Evolutionary conservation across 2,329 filamentous ascomycete genomes (phyloP).

Genomic region (Alternaria sp.): DNA sequence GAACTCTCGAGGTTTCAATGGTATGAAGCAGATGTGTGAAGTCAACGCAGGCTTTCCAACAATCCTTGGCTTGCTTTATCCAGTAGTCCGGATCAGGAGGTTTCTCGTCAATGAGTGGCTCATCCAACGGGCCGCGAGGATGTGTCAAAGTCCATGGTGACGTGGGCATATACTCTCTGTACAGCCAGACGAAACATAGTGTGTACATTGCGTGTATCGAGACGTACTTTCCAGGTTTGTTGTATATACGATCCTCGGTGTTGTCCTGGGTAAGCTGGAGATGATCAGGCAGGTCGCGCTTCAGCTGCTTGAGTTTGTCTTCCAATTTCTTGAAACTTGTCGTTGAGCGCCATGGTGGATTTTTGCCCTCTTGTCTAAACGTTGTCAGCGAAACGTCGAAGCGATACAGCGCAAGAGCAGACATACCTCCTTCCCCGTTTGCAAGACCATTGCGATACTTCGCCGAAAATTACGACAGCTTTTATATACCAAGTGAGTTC

Average conservation of each 20-base stretch:
- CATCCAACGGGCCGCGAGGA: constrained; percentile 67
- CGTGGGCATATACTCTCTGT: constrained; percentile 74
- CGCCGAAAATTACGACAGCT: constrained; percentile 64
- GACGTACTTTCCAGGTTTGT: constrained; percentile 70
- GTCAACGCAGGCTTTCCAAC: constrained; percentile 69
- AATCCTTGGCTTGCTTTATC: constrained; percentile 67
- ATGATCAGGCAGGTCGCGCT: constrained; percentile 62
- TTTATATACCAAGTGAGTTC: constrained; percentile 62
- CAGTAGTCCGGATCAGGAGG: constrained; percentile 60
- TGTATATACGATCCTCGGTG: constrained; percentile 71
- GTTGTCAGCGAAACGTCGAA: constrained; percentile 16
- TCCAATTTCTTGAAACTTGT: constrained; percentile 65
- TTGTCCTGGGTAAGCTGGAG: constrained; percentile 68
- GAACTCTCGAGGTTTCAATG: constrained; percentile 51
- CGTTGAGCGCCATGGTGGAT: constrained; percentile 67
- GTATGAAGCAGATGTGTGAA: constrained; percentile 71
- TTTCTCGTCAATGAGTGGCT: constrained; percentile 45
- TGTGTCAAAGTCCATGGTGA: constrained; percentile 63
- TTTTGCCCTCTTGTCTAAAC: constrained; percentile 50
- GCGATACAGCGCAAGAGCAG: neutral
- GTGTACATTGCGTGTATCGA: constrained; percentile 72
- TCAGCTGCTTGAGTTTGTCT: constrained; percentile 62
- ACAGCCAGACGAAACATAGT: constrained; percentile 72
- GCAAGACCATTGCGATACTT: constrained; percentile 65
- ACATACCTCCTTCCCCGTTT: constrained; percentile 64